Conservation (phyloP, 2,329 filamentous ascomycete species). For the Hymenoscyphus repandus region DNA sequence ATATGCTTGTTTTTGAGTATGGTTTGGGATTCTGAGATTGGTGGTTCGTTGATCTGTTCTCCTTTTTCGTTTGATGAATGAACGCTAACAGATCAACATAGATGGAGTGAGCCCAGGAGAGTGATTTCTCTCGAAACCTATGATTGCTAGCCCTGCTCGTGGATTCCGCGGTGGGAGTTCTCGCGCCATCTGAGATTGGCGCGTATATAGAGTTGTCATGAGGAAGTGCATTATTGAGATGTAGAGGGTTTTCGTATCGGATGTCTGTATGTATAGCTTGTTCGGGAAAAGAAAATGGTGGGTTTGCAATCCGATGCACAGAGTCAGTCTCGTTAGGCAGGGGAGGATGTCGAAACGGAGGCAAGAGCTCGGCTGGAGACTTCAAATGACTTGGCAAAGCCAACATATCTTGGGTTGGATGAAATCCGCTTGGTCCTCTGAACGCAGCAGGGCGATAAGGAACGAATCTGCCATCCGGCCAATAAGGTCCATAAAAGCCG, state of each 20-base stretch:
- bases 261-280: slow-evolving; percentile 1
- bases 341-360: slow-evolving; percentile 11
- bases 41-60: slow-evolving; percentile 34
- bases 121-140: slow-evolving; percentile 62
- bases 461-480: slow-evolving; percentile 52
- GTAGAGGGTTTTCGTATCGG: slow-evolving; percentile 2
- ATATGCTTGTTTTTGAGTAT: slow-evolving; percentile 47
- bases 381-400: slow-evolving; percentile 10
- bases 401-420: slow-evolving; percentile 7
- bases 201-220: slow-evolving; percentile 7
- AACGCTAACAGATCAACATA: slow-evolving; percentile 67
- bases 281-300: slow-evolving; percentile 5
- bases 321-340: slow-evolving; percentile 11
- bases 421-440: slow-evolving; percentile 43
- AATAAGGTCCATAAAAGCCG: slow-evolving; percentile 56
- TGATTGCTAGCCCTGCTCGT: slow-evolving; percentile 28
- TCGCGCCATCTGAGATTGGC: slow-evolving; percentile 15
- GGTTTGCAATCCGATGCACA: background rate
- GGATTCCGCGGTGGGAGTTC: slow-evolving; percentile 21
- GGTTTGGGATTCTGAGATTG: slow-evolving; percentile 31
- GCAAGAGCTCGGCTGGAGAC: slow-evolving; percentile 9
- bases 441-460: slow-evolving; percentile 53
- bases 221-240: slow-evolving; percentile 4
- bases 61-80: slow-evolving; percentile 55
- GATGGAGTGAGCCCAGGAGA: slow-evolving; percentile 65